Conservation (phyloP, 768 basidiomycete species). For the Leccinum obscurum region DNA sequence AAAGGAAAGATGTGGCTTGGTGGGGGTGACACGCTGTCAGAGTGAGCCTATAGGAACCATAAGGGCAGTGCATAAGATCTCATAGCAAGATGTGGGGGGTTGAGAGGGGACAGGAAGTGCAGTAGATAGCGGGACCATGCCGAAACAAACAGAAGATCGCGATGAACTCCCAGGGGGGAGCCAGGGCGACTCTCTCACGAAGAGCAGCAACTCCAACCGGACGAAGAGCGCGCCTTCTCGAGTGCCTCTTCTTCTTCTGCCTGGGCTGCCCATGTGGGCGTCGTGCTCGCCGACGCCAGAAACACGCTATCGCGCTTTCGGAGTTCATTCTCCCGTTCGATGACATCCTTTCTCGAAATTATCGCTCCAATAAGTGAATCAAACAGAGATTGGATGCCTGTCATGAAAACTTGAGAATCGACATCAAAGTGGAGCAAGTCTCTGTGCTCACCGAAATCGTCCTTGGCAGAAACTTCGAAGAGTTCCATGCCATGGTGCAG, state of each 20-base stretch:
- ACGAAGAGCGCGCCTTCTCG: slow-evolving; percentile 45
- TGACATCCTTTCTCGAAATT: slow-evolving; percentile 72
- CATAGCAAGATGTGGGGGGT: slow-evolving; percentile 27
- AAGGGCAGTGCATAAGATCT: slow-evolving; percentile 25
- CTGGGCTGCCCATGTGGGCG: slow-evolving; percentile 77
- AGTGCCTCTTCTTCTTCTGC: slow-evolving; percentile 79
- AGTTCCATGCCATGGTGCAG: slow-evolving; percentile 82
- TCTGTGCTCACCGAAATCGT: slow-evolving; percentile 61
- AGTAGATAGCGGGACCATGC: slow-evolving; percentile 24
- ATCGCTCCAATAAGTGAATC: slow-evolving; percentile 78
- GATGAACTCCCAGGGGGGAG: slow-evolving; percentile 8
- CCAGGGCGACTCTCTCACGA: slow-evolving; percentile 28
- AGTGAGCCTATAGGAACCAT: slow-evolving; percentile 25
- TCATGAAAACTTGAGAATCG: slow-evolving; percentile 12
- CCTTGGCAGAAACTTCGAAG: slow-evolving; percentile 91
- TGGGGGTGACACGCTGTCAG: slow-evolving; percentile 23
- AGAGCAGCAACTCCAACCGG: slow-evolving; percentile 73
- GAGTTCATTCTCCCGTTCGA: slow-evolving; percentile 78
- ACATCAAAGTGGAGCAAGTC: slow-evolving; percentile 5
- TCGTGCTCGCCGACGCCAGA: slow-evolving; percentile 57
- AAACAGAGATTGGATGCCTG: slow-evolving; percentile 83
- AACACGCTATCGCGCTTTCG: slow-evolving; percentile 85
- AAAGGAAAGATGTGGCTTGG: slow-evolving; percentile 14
- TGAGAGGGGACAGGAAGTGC: slow-evolving; percentile 12
- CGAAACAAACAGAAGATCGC: slow-evolving; percentile 14